Evolutionary conservation across 768 basidiomycete species (phyloP).

Genomic region (Leccinum rimulosum): DNA sequence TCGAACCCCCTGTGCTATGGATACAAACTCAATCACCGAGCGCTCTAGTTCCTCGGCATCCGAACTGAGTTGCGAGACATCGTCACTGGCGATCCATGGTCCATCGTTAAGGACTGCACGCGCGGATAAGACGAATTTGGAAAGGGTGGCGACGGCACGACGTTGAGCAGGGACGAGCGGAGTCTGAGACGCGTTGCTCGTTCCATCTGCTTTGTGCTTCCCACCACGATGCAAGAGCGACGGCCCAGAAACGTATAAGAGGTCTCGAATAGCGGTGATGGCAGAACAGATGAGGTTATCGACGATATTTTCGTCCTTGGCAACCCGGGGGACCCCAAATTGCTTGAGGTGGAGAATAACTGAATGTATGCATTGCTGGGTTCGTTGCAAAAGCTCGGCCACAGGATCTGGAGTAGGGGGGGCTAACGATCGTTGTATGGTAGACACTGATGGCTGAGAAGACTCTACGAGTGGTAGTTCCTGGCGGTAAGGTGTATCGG

Average conservation of each 20-base stretch:
- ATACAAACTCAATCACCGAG: slow-evolving; percentile 63
- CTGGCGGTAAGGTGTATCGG: slow-evolving; percentile 3
- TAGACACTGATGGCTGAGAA: not conserved
- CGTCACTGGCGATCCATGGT: slow-evolving; percentile 23
- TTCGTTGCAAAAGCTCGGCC: slow-evolving; percentile 56
- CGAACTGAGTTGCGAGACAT: slow-evolving; percentile 51
- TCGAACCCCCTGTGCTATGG: slow-evolving; percentile 51
- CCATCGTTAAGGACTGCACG: slow-evolving; percentile 65
- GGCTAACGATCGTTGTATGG: slow-evolving; percentile 48
- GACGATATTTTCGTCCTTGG: slow-evolving; percentile 55
- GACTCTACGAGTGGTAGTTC: not conserved
- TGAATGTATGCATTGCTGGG: slow-evolving; percentile 55
- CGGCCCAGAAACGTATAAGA: slow-evolving; percentile 62
- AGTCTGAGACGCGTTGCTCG: slow-evolving; percentile 45
- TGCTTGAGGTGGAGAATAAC: slow-evolving; percentile 59
- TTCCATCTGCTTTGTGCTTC: slow-evolving; percentile 28
- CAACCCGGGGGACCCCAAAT: slow-evolving; percentile 42
- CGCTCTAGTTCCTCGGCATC: slow-evolving; percentile 74
- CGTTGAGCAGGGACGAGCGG: slow-evolving; percentile 74
- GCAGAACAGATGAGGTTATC: slow-evolving; percentile 58
- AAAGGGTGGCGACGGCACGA: slow-evolving; percentile 82
- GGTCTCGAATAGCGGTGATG: slow-evolving; percentile 65
- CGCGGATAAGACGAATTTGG: slow-evolving; percentile 82
- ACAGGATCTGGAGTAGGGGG: slow-evolving; percentile 56
- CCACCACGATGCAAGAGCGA: slow-evolving; percentile 55